A percentile compares a stretch with the other conserved stretches of the same genome.
phyloP scores from a whole-genome alignment of 495 filamentous ascomycete species.

The Penicillium samsonianum region DNA sequence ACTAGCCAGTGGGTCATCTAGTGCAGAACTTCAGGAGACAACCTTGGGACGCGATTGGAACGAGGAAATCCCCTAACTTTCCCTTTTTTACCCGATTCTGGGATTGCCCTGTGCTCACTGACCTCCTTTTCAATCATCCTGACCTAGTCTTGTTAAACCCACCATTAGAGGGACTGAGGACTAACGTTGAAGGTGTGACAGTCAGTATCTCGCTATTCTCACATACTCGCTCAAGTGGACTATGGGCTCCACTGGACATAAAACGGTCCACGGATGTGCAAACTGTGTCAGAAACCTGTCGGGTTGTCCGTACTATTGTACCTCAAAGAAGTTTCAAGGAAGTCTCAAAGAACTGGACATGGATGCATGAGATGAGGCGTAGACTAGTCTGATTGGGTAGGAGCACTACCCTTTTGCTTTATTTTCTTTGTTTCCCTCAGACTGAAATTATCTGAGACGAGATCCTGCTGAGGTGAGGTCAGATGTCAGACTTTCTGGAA shows the following conservation, averaged over 20 bases:
- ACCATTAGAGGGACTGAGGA: background rate
- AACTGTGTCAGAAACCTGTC: background rate
- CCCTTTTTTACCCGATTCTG: background rate
- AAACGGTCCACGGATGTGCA: conserved; percentile 11
- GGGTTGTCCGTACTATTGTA: background rate
- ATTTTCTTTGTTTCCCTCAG: background rate
- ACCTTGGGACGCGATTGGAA: conserved; percentile 3
- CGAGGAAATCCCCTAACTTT: background rate
- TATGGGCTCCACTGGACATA: conserved; percentile 2
- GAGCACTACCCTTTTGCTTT: background rate
- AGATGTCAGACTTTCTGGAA: conserved; percentile 6
- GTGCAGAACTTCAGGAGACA: conserved; percentile 21
- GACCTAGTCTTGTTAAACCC: background rate
- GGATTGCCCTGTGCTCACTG: background rate
- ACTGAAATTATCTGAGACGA: conserved; percentile 7
- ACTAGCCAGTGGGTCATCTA: conserved; percentile 36
- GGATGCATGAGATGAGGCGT: background rate
- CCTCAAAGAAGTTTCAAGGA: conserved; percentile 2
- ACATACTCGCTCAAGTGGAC: background rate
- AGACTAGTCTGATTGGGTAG: background rate
- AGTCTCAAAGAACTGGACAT: conserved; percentile 1
- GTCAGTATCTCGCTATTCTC: conserved; percentile 1
- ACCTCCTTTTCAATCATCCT: background rate
- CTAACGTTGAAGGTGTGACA: background rate
- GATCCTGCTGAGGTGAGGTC: background rate